phyloP scores from a whole-genome alignment of 2,329 filamentous ascomycete species.

The Colletotrichum somersetense region DNA sequence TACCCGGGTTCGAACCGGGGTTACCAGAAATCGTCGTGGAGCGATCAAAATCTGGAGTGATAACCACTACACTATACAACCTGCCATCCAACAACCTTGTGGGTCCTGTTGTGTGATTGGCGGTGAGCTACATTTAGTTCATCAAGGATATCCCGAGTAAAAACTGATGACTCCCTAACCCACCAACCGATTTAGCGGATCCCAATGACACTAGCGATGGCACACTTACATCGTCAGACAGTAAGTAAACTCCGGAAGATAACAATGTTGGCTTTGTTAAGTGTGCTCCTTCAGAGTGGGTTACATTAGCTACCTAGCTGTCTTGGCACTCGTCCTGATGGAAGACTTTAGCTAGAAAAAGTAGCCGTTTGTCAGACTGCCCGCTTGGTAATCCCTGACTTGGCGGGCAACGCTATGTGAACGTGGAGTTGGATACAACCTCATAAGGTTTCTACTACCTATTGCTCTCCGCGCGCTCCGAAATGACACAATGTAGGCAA shows the following conservation, averaged over 20 bases:
- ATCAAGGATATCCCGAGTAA: background rate
- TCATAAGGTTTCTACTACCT: slow-evolving; percentile 30
- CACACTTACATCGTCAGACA: background rate
- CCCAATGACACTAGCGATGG: background rate
- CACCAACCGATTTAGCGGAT: background rate
- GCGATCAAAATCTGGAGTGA: slow-evolving; percentile 41
- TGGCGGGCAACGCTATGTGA: slow-evolving; percentile 6
- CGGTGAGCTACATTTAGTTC: fast-evolving
- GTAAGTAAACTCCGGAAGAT: background rate
- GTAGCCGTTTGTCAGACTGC: background rate
- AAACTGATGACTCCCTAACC: background rate
- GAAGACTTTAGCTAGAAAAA: slow-evolving; percentile 4
- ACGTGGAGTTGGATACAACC: slow-evolving; percentile 17
- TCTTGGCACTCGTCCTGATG: slow-evolving; percentile 3
- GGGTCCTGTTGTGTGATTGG: slow-evolving; percentile 25
- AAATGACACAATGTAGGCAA: background rate
- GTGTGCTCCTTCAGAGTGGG: too few relatives aligned
- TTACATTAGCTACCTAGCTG: background rate
- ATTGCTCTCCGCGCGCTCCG: slow-evolving; percentile 16
- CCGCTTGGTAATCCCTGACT: slow-evolving; percentile 25
- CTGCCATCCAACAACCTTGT: background rate
- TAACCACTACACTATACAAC: slow-evolving; percentile 42
- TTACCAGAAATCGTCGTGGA: slow-evolving; percentile 23
- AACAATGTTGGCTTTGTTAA: background rate
- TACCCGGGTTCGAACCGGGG: slow-evolving; percentile 42